A percentile compares a stretch with the other conserved stretches of the same genome.
phyloP scores from a whole-genome alignment of 2,329 filamentous ascomycete genomes.

The Botryotinia calthae region DNA sequence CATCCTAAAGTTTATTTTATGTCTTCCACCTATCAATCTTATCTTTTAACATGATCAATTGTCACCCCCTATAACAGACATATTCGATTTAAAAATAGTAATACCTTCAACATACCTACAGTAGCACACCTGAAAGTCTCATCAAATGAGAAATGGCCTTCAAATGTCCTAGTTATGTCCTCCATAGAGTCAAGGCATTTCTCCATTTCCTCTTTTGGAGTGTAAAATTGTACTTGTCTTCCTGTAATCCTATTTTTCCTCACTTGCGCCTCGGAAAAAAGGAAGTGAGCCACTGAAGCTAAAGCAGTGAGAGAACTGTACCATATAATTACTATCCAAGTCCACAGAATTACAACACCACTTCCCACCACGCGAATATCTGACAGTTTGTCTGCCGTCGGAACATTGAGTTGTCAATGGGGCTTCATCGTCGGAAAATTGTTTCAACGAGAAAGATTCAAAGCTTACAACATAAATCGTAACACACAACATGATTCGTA shows the following conservation, averaged over 20 bases:
- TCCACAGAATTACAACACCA: background rate
- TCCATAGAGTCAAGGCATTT: background rate
- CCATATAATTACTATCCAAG: background rate
- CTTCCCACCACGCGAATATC: too few species aligned
- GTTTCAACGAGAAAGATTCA: background rate
- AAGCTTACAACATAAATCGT: background rate
- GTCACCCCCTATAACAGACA: background rate
- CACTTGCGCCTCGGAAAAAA: background rate
- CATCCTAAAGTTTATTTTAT: background rate
- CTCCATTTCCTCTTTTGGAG: background rate
- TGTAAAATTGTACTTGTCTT: background rate
- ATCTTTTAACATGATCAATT: background rate
- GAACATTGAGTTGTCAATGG: background rate
- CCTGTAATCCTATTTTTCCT: background rate
- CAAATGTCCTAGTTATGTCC: background rate
- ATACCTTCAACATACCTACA: background rate
- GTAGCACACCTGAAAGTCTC: background rate
- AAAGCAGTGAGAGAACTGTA: background rate
- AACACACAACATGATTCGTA: background rate
- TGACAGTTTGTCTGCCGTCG: background rate
- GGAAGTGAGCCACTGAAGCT: background rate
- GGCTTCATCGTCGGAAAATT: background rate
- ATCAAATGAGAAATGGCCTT: background rate
- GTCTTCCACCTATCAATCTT: background rate
- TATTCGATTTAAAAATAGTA: background rate